phyloP scores from a whole-genome alignment of 192 early-diverging fungal genomes.

The Rhizoclosmatium globosum region DNA sequence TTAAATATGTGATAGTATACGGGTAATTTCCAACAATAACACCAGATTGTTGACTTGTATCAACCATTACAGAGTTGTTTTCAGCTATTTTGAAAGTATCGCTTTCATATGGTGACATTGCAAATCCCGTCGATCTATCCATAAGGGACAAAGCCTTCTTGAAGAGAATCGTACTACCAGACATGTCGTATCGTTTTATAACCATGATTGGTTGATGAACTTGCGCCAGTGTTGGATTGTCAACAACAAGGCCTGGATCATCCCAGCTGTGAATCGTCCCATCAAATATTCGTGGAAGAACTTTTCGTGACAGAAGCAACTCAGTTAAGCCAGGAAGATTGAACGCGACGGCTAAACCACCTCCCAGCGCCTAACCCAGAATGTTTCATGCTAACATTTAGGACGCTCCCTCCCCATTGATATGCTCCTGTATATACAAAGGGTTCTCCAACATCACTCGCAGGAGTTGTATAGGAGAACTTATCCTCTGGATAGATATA shows the following conservation, averaged over 20 bases:
- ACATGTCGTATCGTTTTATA: background rate
- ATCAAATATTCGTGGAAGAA: slow-evolving; percentile 22
- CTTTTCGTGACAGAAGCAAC: background rate
- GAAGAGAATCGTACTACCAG: background rate
- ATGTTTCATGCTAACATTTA: too few species aligned
- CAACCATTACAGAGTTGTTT: background rate
- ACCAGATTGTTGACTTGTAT: background rate
- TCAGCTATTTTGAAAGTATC: background rate
- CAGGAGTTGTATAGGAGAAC: too few species aligned
- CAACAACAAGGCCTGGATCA: background rate
- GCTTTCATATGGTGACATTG: background rate
- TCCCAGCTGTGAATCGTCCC: slow-evolving; percentile 18
- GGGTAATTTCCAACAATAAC: background rate
- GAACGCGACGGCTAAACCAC: slow-evolving; percentile 10
- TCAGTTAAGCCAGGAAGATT: slow-evolving; percentile 10
- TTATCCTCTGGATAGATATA: too few species aligned
- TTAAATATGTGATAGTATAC: slow-evolving; percentile 6
- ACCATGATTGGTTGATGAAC: background rate
- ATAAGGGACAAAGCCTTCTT: background rate
- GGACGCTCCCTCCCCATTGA: too few species aligned
- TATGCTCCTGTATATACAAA: too few species aligned
- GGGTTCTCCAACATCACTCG: too few species aligned
- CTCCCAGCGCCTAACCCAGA: background rate
- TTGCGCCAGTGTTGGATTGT: slow-evolving; percentile 18
- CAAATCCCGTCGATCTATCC: background rate